Conservation (phyloP, 2,329 filamentous ascomycete genomes). For the Aspergillus eucalypticola region DNA sequence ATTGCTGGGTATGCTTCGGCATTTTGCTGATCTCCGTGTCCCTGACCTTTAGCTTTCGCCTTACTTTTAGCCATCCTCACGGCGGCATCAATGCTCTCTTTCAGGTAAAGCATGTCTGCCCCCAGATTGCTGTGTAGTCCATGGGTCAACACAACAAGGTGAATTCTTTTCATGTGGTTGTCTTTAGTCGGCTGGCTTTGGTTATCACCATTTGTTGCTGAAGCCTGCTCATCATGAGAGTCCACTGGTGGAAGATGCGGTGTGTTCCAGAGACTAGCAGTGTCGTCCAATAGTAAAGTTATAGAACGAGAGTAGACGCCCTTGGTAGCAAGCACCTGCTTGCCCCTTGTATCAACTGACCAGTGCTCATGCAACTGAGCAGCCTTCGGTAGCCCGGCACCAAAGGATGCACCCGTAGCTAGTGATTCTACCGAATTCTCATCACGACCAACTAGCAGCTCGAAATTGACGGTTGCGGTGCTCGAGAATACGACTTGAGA, state of each 20-base stretch:
- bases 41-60: constrained; percentile 50
- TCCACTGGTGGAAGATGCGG: constrained; percentile 70
- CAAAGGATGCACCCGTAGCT: constrained; percentile 57
- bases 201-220: constrained; percentile 19
- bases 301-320: constrained; percentile 86
- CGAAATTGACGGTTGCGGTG: constrained; percentile 83
- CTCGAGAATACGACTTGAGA: constrained; percentile 94
- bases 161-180: constrained; percentile 57
- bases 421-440: constrained; percentile 75
- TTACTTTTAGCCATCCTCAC: constrained; percentile 64
- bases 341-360: constrained; percentile 56
- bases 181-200: constrained; percentile 17
- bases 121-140: constrained; percentile 94
- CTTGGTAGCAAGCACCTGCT: constrained; percentile 62
- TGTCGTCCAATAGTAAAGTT: constrained; percentile 79
- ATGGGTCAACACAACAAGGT: constrained; percentile 90
- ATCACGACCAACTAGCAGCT: constrained; percentile 82
- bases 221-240: constrained; percentile 37
- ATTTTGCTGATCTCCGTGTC: background rate
- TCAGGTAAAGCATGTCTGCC: constrained; percentile 94
- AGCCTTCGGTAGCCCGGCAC: constrained; percentile 53
- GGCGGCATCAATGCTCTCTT: constrained; percentile 91
- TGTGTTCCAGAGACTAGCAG: constrained; percentile 87
- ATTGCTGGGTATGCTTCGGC: background rate
- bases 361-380: constrained; percentile 78